Base-by-base conservation (phyloP, 768 basidiomycete species). In the Leccinum aurantiacum region DNA sequence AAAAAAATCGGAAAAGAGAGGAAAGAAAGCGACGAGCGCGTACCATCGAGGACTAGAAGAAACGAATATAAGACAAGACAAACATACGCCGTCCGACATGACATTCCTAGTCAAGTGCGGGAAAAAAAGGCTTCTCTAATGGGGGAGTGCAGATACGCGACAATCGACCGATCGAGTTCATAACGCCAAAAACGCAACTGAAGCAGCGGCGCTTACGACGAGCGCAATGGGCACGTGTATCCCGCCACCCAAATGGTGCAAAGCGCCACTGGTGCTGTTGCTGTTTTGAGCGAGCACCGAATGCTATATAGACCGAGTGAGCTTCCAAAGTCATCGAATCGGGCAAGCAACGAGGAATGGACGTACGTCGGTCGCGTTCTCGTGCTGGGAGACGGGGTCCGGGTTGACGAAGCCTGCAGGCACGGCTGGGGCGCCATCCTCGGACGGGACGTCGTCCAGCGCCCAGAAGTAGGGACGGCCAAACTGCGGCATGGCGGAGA, bases 401-500 rank as follows among this genome's bases (percentile, higher is more conserved):
- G 41, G 41, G 41, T 41, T 9, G 17, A 41, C 41, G n/a, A 41
- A 41, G 41, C 41, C 41, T 41, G 41, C 41, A 41, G 41, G 41
- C 17, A 0, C 41, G 8, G n/a, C 41, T 41, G 41, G 41, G 9
- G n/a, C 8, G n/a, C 41, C 41, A 9, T n/a, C 9, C 41, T 41
- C 41, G 41, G 41, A 13, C 35, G 49, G 47, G 24, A 17, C 10
- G 19, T 31, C 61, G 31, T 70, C 63, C 50, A 70, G 35, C 7
- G 6, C 58, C 17, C 60, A 58, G 3, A 69, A 13, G 19, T 37
- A 1, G 1, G 67, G 64, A 4, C 63, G 50, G 6, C 71, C 68
- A 24, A 62, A 68, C 51, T 72, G 70, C 2, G 69, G 69, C 29
- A 44, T 11, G 5, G 70, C 68, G 6, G 59, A 63, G 1, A 59